A percentile compares a stretch with the other conserved stretches of the same genome.
Evolutionary conservation across 495 filamentous ascomycete species (phyloP).

Genomic region (Bombardia bombarda): DNA sequence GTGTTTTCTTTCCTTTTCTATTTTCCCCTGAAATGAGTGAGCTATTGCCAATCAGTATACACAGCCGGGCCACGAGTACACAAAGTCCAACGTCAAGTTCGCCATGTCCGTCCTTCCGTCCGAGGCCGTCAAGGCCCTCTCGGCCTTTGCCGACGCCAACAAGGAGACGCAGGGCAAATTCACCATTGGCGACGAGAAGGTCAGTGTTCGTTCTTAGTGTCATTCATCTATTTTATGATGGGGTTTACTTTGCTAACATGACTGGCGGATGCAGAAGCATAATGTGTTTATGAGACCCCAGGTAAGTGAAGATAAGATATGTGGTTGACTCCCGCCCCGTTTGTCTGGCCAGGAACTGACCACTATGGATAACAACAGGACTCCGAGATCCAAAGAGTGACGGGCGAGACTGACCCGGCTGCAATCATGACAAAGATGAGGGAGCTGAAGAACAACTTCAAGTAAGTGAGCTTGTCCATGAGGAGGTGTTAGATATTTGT

Average conservation of each 20-base stretch:
- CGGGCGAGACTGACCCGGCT: slow-evolving; percentile 72
- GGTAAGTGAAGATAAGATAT: slow-evolving; percentile 40
- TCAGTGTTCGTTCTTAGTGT: slow-evolving; percentile 23
- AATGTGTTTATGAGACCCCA: slow-evolving; percentile 95
- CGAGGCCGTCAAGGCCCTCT: slow-evolving; percentile 67
- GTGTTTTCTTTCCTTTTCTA: slow-evolving; percentile 15
- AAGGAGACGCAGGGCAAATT: slow-evolving; percentile 90
- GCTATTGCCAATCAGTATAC: background rate
- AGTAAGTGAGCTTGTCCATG: slow-evolving; percentile 36
- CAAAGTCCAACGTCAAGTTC: slow-evolving; percentile 88
- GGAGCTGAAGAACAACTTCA: slow-evolving; percentile 88
- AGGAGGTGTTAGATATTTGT: background rate
- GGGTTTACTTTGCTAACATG: background rate
- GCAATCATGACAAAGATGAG: slow-evolving; percentile 81
- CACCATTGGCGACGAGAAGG: slow-evolving; percentile 97
- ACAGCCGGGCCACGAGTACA: slow-evolving; percentile 94
- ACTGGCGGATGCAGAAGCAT: slow-evolving; percentile 67
- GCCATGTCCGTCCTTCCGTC: slow-evolving; percentile 62
- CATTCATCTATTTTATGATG: background rate
- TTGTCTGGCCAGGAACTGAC: too few relatives aligned
- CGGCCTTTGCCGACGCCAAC: slow-evolving; percentile 69
- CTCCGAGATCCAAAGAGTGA: slow-evolving; percentile 73
- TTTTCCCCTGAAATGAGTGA: background rate
- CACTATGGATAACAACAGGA: slow-evolving; percentile 43
- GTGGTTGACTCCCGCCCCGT: too few relatives aligned